Evolutionary conservation across 495 filamentous ascomycete genomes (phyloP), one percentile per base, ranked within the genome.

Genomic region (Parmelia sp.): DNA sequence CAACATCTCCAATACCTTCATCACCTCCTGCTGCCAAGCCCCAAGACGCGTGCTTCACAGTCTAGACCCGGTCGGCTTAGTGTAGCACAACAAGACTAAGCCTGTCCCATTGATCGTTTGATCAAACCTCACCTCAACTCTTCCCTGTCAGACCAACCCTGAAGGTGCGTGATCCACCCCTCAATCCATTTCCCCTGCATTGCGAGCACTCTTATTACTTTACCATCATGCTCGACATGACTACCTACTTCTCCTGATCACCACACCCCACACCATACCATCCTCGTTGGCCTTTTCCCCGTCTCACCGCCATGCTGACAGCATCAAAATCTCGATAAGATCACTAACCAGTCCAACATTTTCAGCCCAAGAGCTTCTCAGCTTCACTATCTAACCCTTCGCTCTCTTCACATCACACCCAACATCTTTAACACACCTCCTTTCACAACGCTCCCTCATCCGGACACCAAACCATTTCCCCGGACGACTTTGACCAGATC

Each of bases 271-370:
- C 33, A 27, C 19, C 29, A 25, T 15, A 23, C 27, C 7, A 23
- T 19, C n/a, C 39, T 31, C 40, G 2, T 42, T 45, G 27, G 29
- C 27, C 27, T 19, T 55, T 55, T 15, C 11, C 27, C n/a, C 47
- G 39, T 63, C 49, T 63, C 61, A 63, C 61, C 61, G 61, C 51
- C 49, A 33, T 57, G 49, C 61, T 63, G 53, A 63, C 51, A 2
- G 53, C 39, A 60, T 35, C 58, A 31, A 36, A 40, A 51, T 10
- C 15, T 61, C 59, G 57, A 36, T 39, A 57, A 23, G 10, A 57
- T 36, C 53, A 29, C 61, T 63, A 63, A 63, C 23, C n/a, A 57
- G 45, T 31, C 33, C 35, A 15, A 45, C 39, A 17, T 19, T 11
- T 25, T 10, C 29, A 57, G 39, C 37, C 15, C 51, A 23, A 56